Evolutionary conservation across 2,329 filamentous ascomycete genomes (phyloP), one percentile per base, ranked within the genome.

Genomic region (Aspergillus pseudonomiae): DNA sequence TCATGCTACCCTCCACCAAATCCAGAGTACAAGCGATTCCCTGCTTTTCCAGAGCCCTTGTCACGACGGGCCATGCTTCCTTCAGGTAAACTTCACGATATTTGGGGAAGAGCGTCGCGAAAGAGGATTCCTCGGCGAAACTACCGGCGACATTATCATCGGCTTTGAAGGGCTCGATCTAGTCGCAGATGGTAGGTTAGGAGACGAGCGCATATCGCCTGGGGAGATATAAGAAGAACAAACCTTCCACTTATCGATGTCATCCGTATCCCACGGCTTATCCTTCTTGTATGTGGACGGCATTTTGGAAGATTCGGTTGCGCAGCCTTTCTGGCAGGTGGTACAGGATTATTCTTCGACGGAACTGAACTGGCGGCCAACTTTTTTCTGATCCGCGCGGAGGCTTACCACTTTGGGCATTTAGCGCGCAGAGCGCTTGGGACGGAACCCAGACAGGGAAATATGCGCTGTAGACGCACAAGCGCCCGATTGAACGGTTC

Each of bases 181-280:
- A 73, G 21, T 57, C 50, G 53, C 50, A 58, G 48, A 54, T 48
- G 24, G 21, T 14, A 14, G 24, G 55, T 63, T 62, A 65, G 59
- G 48, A 59, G 52, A 26, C 19, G 57, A 6, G 34, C 30, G 41
- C 45, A 54, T 48, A 55, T 21, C 14, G 30, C 24, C 24, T 41
- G 24, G 39, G n/a, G 19, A 3, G 6, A 9, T 19, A 30, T 9
- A 19, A 14, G 26, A 57, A 26, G 41, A 28, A 70, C 72, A 30
- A 57, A 89, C 89, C 84, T 93, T 94, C 93, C 93, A 98, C 79
- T 97, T 96, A 81, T 98, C 94, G 68, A 98, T 92, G 74, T 97
- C 95, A 67, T 96, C 94, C 62, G 94, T 96, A 74, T 97, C 94
- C 94, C 94, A 96, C 61, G 93, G 91, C 79, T 97, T 97, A 3